Evolutionary conservation across 2,329 filamentous ascomycete species (phyloP).

Genomic region (Aureobasidium uvarum): DNA sequence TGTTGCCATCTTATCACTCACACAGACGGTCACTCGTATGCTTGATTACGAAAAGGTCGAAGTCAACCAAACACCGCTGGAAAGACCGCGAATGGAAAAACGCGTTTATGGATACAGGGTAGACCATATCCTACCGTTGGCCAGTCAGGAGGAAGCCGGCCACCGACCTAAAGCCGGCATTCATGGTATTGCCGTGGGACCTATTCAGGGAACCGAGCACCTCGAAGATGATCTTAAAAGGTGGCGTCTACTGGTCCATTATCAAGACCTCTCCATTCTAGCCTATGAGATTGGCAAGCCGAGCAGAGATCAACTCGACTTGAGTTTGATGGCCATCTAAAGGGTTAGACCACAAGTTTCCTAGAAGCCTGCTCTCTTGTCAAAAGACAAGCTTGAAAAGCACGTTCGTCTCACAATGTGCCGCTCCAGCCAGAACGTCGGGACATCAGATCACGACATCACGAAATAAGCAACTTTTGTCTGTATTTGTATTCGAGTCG

Average conservation of each 20-base stretch:
- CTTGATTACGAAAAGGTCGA: not conserved
- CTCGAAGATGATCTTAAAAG: constrained; percentile 42
- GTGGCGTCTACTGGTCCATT: constrained; percentile 70
- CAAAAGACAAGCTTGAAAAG: not conserved
- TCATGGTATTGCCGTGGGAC: constrained; percentile 66
- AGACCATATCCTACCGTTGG: constrained; percentile 57
- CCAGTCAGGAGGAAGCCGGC: constrained; percentile 51
- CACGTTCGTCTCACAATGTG: not conserved
- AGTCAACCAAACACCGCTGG: not conserved
- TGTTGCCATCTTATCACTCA: constrained; percentile 62
- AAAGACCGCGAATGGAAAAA: constrained; percentile 27
- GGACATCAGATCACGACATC: not conserved
- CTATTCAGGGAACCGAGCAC: constrained; percentile 53
- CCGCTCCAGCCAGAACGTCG: not conserved
- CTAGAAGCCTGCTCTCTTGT: not conserved
- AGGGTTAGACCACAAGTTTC: not conserved
- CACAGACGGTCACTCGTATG: constrained; percentile 36
- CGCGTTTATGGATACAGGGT: constrained; percentile 50
- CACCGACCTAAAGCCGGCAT: constrained; percentile 54
- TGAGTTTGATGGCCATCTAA: not conserved
- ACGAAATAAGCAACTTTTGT: not conserved
- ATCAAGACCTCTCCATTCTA: constrained; percentile 66
- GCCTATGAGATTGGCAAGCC: constrained; percentile 62
- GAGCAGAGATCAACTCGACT: constrained; percentile 24
- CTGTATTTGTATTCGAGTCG: not conserved